Conservation (phyloP, 176 grass and related monocot species). For the Oryza coarctata region DNA sequence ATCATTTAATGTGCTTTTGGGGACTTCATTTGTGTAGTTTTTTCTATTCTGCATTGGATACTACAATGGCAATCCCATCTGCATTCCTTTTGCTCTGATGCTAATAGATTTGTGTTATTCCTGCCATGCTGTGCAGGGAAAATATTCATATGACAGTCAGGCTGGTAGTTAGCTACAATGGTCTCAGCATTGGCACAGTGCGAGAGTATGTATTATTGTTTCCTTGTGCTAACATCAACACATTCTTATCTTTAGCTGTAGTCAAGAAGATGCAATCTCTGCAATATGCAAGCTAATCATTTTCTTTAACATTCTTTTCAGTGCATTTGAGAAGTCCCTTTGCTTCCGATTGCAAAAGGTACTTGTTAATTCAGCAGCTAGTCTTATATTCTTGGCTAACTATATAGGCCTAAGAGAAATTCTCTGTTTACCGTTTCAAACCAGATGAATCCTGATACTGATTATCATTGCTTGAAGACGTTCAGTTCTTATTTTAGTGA, state of each 20-base stretch:
- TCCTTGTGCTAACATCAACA: neutral
- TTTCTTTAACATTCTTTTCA: constrained; percentile 36
- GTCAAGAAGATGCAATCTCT: constrained; percentile 5
- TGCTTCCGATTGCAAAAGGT: constrained; percentile 74
- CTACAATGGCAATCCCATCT: neutral
- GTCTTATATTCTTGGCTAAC: constrained; percentile 5
- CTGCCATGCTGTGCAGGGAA: constrained; percentile 57
- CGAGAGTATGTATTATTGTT: constrained; percentile 66
- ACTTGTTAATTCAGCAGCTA: constrained; percentile 27
- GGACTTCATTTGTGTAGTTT: neutral
- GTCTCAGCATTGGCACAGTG: constrained; percentile 75
- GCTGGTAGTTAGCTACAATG: constrained; percentile 88
- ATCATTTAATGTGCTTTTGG: neutral
- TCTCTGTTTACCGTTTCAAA: constrained; percentile 10
- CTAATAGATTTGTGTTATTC: constrained; percentile 16
- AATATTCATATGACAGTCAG: constrained; percentile 97
- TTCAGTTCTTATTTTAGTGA: constrained; percentile 87
- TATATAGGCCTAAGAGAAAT: neutral
- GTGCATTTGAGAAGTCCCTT: constrained; percentile 83
- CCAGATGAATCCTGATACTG: constrained; percentile 87
- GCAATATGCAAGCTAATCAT: constrained; percentile 20
- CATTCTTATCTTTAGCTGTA: neutral
- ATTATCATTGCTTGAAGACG: constrained; percentile 69
- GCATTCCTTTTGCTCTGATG: constrained; percentile 19
- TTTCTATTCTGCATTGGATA: neutral